These are phyloP conservation scores for Ciborinia camelliae DNA, from an alignment of 2,329 filamentous ascomycete species.

Conservation along the genomic window DNA sequence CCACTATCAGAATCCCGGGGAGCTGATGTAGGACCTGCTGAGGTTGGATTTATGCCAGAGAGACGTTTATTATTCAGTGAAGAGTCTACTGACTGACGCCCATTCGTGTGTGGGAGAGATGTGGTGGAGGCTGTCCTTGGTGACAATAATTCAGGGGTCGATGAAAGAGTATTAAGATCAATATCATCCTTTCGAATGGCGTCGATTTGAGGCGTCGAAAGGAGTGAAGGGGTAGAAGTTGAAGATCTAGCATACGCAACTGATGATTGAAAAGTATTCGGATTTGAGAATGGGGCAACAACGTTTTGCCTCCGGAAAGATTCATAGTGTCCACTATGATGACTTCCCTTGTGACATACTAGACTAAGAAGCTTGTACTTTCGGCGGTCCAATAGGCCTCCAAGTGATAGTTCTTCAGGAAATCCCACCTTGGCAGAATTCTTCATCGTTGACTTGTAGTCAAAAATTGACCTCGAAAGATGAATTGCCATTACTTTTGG, in stretches of 20 bases:
- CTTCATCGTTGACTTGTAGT: slow-evolving; percentile 75
- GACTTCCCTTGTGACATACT: slow-evolving; percentile 91
- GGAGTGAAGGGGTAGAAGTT: slow-evolving; percentile 31
- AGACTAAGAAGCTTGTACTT: slow-evolving; percentile 82
- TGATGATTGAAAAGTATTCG: slow-evolving; percentile 72
- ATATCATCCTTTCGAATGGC: slow-evolving; percentile 26
- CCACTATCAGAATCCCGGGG: slow-evolving; percentile 46
- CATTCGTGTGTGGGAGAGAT: slow-evolving; percentile 29
- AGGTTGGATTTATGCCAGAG: slow-evolving; percentile 20
- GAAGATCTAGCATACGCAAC: slow-evolving; percentile 54
- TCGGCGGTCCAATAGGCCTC: slow-evolving; percentile 71
- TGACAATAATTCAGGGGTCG: slow-evolving; percentile 33
- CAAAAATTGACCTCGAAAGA: slow-evolving; percentile 89
- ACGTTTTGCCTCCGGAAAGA: slow-evolving; percentile 86
- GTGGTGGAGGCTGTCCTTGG: slow-evolving; percentile 32
- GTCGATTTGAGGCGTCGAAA: slow-evolving; percentile 38
- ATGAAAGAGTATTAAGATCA: slow-evolving; percentile 30
- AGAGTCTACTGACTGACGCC: slow-evolving; percentile 21
- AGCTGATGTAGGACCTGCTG: slow-evolving; percentile 28
- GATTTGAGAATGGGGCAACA: slow-evolving; percentile 76
- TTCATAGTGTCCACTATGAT: slow-evolving; percentile 96
- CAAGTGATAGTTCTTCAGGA: slow-evolving; percentile 79
- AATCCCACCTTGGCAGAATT: slow-evolving; percentile 94
- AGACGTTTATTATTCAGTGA: slow-evolving; percentile 16
- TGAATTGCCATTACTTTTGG: slow-evolving; percentile 90